Base-by-base conservation (phyloP, 2,329 filamentous ascomycete species). In the Colletotrichum cereale region DNA sequence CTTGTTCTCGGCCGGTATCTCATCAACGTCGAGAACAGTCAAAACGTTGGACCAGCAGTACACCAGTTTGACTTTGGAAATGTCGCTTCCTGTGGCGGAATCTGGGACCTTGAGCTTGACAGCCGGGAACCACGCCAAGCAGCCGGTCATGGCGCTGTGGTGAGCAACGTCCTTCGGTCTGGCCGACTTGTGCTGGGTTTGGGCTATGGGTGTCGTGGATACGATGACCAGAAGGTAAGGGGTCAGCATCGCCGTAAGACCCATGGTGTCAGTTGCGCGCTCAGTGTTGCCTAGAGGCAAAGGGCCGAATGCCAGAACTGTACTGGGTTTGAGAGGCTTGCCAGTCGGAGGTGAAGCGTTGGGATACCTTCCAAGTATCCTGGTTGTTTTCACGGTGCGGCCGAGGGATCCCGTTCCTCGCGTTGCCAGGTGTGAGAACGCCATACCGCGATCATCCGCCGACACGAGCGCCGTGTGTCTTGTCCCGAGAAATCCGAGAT, bases 21-120 rank as follows among this genome's bases (percentile, higher is more conserved):
- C 92, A 62, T 96, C 91, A 14, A 98, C 90, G 74, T 99, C 96
- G 31, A 99, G 84, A 6, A 99, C 91, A 0, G 95, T 98, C 74
- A 99, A 84, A n/a, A 98, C 90, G 77, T 98, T 98, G 2, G 96
- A 98, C 96, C 96, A 99, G 81, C 95, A 98, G 83, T 99, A 99
- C 0, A 94, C 96, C 24, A 99, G 87, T 80, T 99, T 98, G 47
- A 92, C 93, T 77, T 91, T 92, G 24, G 93, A 95, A 12, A 91
- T 86, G 10, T 91, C 88, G 76, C 90, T 92, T 6, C 90, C 90
- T 0, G 89, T 90, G 57, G 88, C 86, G 2, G 89, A 84, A 73
- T 94, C 91, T 12, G 90, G 88, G 21, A 90, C 89, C 80, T 98
- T 98, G 53, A 99, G 85, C 78, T 93, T 96, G 56, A 99, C 96